Evolutionary conservation across 805 yeast species (phyloP).

Genomic region (Suhomyces pyralidae): DNA sequence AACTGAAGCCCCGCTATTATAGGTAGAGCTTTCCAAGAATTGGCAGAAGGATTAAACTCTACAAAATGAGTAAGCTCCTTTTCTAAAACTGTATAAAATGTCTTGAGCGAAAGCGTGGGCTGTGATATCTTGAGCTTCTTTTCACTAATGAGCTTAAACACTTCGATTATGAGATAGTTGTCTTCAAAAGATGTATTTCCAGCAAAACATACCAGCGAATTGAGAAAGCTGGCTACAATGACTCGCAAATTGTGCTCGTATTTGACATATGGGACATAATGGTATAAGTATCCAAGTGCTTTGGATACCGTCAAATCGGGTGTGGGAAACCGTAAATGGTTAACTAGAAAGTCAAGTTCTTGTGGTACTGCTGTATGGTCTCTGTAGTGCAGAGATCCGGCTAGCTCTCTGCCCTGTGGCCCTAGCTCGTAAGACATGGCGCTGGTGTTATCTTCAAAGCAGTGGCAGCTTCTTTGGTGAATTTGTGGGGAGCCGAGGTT

Average conservation of each 20-base stretch:
- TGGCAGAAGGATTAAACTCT: conserved; percentile 22
- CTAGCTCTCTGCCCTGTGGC: conserved; percentile 4
- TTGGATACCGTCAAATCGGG: conserved; percentile 27
- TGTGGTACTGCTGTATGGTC: conserved; percentile 26
- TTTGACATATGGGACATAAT: conserved; percentile 51
- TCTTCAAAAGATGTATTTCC: conserved; percentile 20
- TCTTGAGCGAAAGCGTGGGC: conserved; percentile 46
- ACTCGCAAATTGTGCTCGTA: conserved; percentile 45
- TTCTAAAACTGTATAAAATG: conserved; percentile 38
- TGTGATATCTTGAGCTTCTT: conserved; percentile 45
- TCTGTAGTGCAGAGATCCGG: neutral
- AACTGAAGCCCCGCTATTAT: conserved; percentile 44
- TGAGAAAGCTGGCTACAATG: conserved; percentile 43
- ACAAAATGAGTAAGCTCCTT: conserved; percentile 34
- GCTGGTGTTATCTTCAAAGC: neutral
- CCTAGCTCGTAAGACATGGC: neutral
- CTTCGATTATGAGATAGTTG: conserved; percentile 43
- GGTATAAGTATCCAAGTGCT: conserved; percentile 46
- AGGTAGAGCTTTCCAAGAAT: conserved; percentile 49
- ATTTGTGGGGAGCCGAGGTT: neutral
- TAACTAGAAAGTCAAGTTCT: conserved; percentile 47
- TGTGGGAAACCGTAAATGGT: conserved; percentile 43
- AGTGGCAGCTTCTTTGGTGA: neutral
- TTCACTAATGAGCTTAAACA: conserved; percentile 44
- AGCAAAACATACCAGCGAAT: conserved; percentile 38